Base-by-base conservation (phyloP, 2,329 filamentous ascomycete genomes). In the Aspergillus sp. region DNA sequence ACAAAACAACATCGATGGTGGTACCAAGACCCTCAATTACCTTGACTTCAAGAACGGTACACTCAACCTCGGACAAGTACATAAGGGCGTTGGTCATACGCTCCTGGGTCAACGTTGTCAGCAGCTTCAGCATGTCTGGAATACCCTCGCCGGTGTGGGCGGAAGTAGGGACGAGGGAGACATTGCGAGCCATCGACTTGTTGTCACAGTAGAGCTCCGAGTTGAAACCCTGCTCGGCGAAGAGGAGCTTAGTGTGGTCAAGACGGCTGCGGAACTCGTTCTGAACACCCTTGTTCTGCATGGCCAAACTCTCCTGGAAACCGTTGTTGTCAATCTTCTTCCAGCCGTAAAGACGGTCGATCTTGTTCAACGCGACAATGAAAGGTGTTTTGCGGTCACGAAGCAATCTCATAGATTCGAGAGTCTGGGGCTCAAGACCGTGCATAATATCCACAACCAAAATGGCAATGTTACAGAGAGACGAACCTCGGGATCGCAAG, bases 371-470 rank as follows among this genome's bases (percentile, higher is more conserved):
- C 1, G 94, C 94, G 33, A 98, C 94, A 56, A 98, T 95, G 74
- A 98, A 98, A 5, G 93, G 93, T 19, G 93, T 98, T 72, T 93
- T 94, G 59, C 89, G 82, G 60, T 96, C 91, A 62, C 91, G 82
- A 41, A 98, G 82, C 52, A 98, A 75, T 56, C 83, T 86, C 89
- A 98, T 97, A 2, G 93, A 98, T 71, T 98, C 94, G 29, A 97
- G 78, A 11, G 93, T 98, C 71, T 98, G 93, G 12, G 86, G 91
- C 71, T 98, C 93, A 37, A 98, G 81, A 65, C 94, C 94, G 80
- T 98, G 93, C 93, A 98, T 97, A 62, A 98, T 98, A 75, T 98
- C 93, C 57, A 98, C 91, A 34, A 98, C 94, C 54, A 98, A 76
- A 65, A 98, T 98, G 59, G 93, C 93, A 72, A 98, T 98, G 76